These are phyloP conservation scores for Phytopythium chamaehyphon DNA, from an alignment of 352 stramenopile species.

Conservation along the genomic window DNA sequence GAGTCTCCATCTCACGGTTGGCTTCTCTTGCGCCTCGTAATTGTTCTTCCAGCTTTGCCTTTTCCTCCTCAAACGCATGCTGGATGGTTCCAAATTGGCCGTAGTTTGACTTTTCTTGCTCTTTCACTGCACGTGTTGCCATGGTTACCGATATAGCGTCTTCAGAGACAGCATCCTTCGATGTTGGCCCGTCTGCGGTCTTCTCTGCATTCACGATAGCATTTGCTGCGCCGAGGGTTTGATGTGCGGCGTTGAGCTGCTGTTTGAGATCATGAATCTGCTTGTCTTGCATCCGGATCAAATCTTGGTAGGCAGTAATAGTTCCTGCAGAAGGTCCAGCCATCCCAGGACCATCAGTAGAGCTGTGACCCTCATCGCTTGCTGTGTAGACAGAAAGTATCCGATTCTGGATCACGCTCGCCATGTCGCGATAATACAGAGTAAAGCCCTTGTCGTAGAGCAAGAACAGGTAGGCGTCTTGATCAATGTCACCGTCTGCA, in stretches of 20 bases:
- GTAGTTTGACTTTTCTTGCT: constrained; percentile 5
- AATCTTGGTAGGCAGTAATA: constrained; percentile 61
- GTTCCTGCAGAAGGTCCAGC: constrained; percentile 3
- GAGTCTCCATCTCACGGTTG: constrained; percentile 30
- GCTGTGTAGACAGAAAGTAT: constrained; percentile 64
- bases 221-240: not conserved
- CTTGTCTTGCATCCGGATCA: constrained; percentile 80
- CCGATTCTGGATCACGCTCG: constrained; percentile 55
- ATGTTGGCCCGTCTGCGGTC: too few relatives aligned
- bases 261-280: constrained; percentile 56
- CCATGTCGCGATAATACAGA: constrained; percentile 36
- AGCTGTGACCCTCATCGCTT: constrained; percentile 15
- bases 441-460: constrained; percentile 68
- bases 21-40: constrained; percentile 21
- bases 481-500: constrained; percentile 4
- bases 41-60: constrained; percentile 24
- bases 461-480: constrained; percentile 54
- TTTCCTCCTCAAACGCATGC: constrained; percentile 27
- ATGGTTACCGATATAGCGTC: not conserved
- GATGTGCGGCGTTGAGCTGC: constrained; percentile 19
- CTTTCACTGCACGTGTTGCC: constrained; percentile 1
- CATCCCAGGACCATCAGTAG: constrained; percentile 3
- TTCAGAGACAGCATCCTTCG: not conserved
- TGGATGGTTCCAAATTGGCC: not conserved
- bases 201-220: not conserved